Conservation (phyloP, 2,329 filamentous ascomycete genomes). For the Paraphaeosphaeria sporulosa region DNA sequence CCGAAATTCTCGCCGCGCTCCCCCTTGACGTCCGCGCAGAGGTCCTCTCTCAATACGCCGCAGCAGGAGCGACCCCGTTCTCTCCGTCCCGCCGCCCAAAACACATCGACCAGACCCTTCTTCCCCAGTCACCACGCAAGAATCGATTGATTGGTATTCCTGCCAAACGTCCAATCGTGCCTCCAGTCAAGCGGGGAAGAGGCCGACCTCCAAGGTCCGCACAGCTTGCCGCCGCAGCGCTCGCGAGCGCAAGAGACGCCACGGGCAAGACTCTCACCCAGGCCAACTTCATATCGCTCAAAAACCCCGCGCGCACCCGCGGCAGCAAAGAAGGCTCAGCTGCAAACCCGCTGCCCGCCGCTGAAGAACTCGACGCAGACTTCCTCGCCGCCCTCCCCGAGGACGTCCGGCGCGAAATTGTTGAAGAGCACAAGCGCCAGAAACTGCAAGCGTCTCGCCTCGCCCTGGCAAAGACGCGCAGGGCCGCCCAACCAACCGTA, state of each 20-base stretch:
- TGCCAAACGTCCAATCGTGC: conserved; percentile 56
- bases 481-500: conserved; percentile 10
- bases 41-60: conserved; percentile 74
- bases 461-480: conserved; percentile 28
- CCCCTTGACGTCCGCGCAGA: conserved; percentile 88
- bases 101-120: conserved; percentile 45
- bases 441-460: conserved; percentile 39
- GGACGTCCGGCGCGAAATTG: conserved; percentile 70
- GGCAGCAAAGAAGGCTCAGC: conserved; percentile 26
- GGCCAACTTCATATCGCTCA: conserved; percentile 70
- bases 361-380: conserved; percentile 55
- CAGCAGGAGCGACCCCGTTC: conserved; percentile 30
- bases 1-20: conserved; percentile 80
- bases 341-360: conserved; percentile 34
- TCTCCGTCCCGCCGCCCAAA: conserved; percentile 42
- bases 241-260: conserved; percentile 53
- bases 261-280: conserved; percentile 65
- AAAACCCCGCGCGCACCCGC: conserved; percentile 31
- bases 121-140: conserved; percentile 59
- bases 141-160: conserved; percentile 59
- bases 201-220: conserved; percentile 53
- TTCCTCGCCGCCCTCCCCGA: conserved; percentile 85
- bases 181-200: conserved; percentile 73
- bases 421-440: conserved; percentile 70
- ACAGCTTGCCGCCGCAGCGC: conserved; percentile 56